Evolutionary conservation across 257 asterid species (phyloP).

Genomic region (Nicotiana tomentosiformis): DNA sequence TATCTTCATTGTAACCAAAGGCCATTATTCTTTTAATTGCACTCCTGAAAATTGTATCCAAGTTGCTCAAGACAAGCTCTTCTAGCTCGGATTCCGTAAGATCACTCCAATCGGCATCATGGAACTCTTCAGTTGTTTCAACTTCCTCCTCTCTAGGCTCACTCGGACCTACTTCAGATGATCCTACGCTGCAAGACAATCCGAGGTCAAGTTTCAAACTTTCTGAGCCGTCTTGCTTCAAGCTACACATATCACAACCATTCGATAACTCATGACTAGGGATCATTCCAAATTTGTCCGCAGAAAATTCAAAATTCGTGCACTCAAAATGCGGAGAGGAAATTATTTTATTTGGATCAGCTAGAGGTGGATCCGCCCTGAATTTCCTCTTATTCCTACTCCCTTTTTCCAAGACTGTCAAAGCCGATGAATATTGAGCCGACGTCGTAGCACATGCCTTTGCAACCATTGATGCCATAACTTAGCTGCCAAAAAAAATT

Average conservation of each 20-base stretch:
- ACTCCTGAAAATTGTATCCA: conserved; percentile 73
- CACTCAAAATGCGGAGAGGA: conserved; percentile 52
- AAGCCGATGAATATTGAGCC: conserved; percentile 51
- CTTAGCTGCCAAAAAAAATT: conserved; percentile 35
- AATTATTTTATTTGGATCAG: conserved; percentile 47
- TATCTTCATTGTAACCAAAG: conserved; percentile 67
- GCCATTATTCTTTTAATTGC: conserved; percentile 75
- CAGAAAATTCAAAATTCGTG: conserved; percentile 69
- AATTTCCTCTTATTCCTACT: conserved; percentile 93
- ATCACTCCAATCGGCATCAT: conserved; percentile 91
- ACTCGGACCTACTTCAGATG: conserved; percentile 40
- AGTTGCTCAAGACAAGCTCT: conserved; percentile 65
- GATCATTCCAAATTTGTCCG: conserved; percentile 54
- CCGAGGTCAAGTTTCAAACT: conserved; percentile 75
- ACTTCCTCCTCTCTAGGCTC: conserved; percentile 47
- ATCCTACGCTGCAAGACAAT: conserved; percentile 54
- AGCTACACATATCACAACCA: conserved; percentile 56
- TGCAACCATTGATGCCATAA: conserved; percentile 77
- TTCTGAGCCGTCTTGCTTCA: conserved; percentile 47
- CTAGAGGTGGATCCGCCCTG: conserved; percentile 77
- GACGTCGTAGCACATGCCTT: conserved; percentile 55
- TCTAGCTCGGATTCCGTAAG: conserved; percentile 84
- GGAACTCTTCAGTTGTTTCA: conserved; percentile 45
- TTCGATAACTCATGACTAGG: conserved; percentile 32
- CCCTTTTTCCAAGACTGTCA: conserved; percentile 66